Conservation (phyloP, 371 early-diverging fungal species). For the Rhizomucor miehei region DNA sequence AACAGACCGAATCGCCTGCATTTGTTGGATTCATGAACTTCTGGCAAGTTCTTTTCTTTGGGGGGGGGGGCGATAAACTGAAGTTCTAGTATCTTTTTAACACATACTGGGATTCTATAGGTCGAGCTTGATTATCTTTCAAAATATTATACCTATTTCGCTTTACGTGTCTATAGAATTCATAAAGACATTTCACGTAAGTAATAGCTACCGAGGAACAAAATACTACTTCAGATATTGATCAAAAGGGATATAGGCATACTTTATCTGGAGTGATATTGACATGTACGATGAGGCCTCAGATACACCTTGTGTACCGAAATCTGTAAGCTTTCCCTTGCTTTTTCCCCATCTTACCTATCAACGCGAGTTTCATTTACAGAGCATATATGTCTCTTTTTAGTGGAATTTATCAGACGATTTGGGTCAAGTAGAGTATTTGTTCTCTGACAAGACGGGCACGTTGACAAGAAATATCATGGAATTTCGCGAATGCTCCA, state of each 20-base stretch:
- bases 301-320: constrained; percentile 80
- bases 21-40: constrained; percentile 59
- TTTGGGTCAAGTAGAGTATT: constrained; percentile 91
- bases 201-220: constrained; percentile 32
- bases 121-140: constrained; percentile 86
- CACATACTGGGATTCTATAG: constrained; percentile 31
- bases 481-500: constrained; percentile 87
- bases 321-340: constrained; percentile 40
- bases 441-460: constrained; percentile 93
- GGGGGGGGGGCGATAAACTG: neutral
- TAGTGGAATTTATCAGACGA: constrained; percentile 84
- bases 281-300: constrained; percentile 84
- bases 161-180: constrained; percentile 95
- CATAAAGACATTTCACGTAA: constrained; percentile 78
- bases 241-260: constrained; percentile 43
- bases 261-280: constrained; percentile 80
- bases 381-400: neutral
- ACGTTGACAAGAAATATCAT: constrained; percentile 81
- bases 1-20: constrained; percentile 29
- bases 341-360: constrained; percentile 1
- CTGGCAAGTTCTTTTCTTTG: constrained; percentile 31
- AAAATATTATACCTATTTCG: constrained; percentile 90
- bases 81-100: neutral
- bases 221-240: neutral
- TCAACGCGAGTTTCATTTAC: neutral